Conservation (phyloP, 1,139 yeast species). For the Yamadazyma epiphylla region DNA sequence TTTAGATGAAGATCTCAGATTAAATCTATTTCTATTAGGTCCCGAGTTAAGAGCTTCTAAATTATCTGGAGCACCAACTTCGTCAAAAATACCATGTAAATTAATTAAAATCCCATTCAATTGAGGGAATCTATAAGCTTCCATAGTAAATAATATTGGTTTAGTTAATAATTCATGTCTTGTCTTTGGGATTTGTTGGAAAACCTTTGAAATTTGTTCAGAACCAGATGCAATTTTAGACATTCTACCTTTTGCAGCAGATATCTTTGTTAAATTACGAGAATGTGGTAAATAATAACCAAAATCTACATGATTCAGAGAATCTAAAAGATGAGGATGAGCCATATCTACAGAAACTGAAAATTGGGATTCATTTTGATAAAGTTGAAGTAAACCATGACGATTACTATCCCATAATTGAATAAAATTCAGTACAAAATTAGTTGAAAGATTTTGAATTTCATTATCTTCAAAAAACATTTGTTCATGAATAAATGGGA, state of each 20-base stretch:
- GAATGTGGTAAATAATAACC: slow-evolving; percentile 67
- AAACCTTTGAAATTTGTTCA: slow-evolving; percentile 57
- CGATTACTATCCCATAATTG: slow-evolving; percentile 83
- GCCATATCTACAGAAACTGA: slow-evolving; percentile 60
- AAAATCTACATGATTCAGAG: slow-evolving; percentile 47
- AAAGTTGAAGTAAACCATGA: slow-evolving; percentile 62
- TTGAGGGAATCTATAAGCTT: slow-evolving; percentile 68
- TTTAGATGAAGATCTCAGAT: slow-evolving; percentile 22
- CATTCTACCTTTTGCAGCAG: slow-evolving; percentile 53
- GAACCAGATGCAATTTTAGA: slow-evolving; percentile 68
- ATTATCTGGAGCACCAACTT: slow-evolving; percentile 51
- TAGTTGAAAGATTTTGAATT: slow-evolving; percentile 65
- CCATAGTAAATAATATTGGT: slow-evolving; percentile 72
- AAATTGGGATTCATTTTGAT: slow-evolving; percentile 82
- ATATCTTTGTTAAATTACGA: slow-evolving; percentile 70
- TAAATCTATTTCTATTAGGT: slow-evolving; percentile 29
- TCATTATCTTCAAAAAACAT: slow-evolving; percentile 81
- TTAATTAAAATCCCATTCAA: slow-evolving; percentile 73
- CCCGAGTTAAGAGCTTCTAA: slow-evolving; percentile 18
- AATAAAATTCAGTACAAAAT: slow-evolving; percentile 70
- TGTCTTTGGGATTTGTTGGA: slow-evolving; percentile 69
- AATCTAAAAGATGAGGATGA: slow-evolving; percentile 46
- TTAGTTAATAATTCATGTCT: slow-evolving; percentile 62
- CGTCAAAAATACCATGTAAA: slow-evolving; percentile 83
- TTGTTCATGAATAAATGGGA: slow-evolving; percentile 47